Conservation (phyloP, 257 asterid genomes). For the Linaria vulgaris region DNA sequence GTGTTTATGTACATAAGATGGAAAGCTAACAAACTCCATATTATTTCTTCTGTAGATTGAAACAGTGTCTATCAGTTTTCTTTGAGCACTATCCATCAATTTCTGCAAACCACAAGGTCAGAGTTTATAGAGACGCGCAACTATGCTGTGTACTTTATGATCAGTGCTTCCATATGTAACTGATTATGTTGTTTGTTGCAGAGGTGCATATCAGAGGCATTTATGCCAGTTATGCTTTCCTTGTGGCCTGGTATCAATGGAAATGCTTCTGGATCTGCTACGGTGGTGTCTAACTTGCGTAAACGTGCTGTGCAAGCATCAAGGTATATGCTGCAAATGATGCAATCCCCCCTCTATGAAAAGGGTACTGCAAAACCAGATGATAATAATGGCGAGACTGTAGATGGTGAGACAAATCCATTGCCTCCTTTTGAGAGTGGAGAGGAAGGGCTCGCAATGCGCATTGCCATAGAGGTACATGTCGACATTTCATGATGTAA, state of each 20-base stretch:
- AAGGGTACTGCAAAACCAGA: conserved; percentile 39
- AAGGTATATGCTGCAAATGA: conserved; percentile 92
- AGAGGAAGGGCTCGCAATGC: conserved; percentile 92
- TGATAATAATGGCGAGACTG: conserved; percentile 35
- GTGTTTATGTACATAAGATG: conserved; percentile 1
- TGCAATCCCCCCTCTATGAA: conserved; percentile 67
- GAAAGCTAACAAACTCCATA: conserved; percentile 16
- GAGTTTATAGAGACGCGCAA: conserved; percentile 25
- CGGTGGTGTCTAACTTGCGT: conserved; percentile 73
- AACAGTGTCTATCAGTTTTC: conserved; percentile 87
- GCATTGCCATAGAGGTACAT: conserved; percentile 80
- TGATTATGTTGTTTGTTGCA: conserved; percentile 33
- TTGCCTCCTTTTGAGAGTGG: conserved; percentile 60
- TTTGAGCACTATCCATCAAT: conserved; percentile 94
- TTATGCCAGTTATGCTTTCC: conserved; percentile 71
- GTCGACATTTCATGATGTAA: neutral
- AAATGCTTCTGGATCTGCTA: conserved; percentile 52
- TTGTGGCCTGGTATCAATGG: conserved; percentile 92
- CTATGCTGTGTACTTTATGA: conserved; percentile 6
- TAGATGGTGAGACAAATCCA: conserved; percentile 32
- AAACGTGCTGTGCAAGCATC: conserved; percentile 93
- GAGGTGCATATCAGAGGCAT: conserved; percentile 79
- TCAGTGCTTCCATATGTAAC: neutral
- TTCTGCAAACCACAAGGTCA: conserved; percentile 79
- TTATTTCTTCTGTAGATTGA: conserved; percentile 57